Evolutionary conservation across 2,329 filamentous ascomycete species (phyloP).

Genomic region (Xylaria sp.): DNA sequence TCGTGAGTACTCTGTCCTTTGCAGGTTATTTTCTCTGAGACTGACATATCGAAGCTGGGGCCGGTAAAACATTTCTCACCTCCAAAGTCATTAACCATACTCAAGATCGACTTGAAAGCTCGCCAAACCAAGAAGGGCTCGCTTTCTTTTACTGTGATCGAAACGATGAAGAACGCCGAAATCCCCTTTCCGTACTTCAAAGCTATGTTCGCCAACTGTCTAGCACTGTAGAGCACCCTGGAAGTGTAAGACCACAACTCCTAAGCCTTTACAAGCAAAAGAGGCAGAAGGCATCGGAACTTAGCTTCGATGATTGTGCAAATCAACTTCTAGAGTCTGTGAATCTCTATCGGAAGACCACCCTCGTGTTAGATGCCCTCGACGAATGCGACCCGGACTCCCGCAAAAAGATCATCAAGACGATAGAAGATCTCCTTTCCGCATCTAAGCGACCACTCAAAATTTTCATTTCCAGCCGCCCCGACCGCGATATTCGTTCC

Average conservation of each 20-base stretch:
- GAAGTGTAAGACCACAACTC: constrained; percentile 7
- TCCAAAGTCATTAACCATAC: constrained; percentile 20
- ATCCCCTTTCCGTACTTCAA: constrained; percentile 12
- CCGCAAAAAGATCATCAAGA: constrained; percentile 14
- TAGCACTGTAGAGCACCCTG: not conserved
- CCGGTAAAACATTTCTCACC: constrained; percentile 29
- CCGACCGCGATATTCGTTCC: constrained; percentile 27
- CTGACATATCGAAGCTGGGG: constrained; percentile 16
- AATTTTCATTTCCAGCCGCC: constrained; percentile 32
- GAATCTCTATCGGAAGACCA: constrained; percentile 19
- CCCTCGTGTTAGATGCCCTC: constrained; percentile 25
- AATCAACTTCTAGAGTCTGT: constrained; percentile 20
- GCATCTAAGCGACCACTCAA: not conserved
- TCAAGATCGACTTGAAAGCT: not conserved
- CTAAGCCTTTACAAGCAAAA: not conserved
- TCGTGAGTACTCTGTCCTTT: not conserved
- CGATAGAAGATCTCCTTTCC: constrained; percentile 12
- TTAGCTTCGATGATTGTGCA: constrained; percentile 9
- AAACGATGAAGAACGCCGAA: constrained; percentile 16
- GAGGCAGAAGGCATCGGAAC: not conserved
- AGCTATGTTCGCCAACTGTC: constrained; percentile 27
- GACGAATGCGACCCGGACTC: constrained; percentile 21
- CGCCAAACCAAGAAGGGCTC: constrained; percentile 6
- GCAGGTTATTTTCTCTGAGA: not conserved
- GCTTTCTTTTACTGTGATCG: constrained; percentile 29